These are phyloP conservation scores for Myxozyma mucilagina DNA, from an alignment of 805 yeast species.

Conservation along the genomic window DNA sequence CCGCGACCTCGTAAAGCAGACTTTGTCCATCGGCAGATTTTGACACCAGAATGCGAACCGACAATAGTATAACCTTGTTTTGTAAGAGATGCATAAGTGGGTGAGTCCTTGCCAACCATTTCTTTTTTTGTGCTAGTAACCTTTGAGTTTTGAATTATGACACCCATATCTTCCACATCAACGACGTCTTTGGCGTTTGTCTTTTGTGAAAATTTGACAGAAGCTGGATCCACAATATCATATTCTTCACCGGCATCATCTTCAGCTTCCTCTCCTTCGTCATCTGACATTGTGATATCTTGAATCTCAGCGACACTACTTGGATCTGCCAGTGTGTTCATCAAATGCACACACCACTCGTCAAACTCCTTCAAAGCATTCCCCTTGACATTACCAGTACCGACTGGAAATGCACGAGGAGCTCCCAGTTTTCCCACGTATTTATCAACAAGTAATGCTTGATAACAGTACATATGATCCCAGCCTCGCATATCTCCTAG, in stretches of 20 bases:
- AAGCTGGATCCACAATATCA: slow-evolving; percentile 15
- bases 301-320: slow-evolving; percentile 57
- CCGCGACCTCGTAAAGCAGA: slow-evolving; percentile 93
- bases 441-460: slow-evolving; percentile 71
- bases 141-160: slow-evolving; percentile 45
- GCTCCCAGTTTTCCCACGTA: slow-evolving; percentile 83
- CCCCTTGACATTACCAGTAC: slow-evolving; percentile 76
- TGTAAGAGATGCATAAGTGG: slow-evolving; percentile 82
- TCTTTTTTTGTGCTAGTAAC: slow-evolving; percentile 50
- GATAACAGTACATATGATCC: slow-evolving; percentile 84
- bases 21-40: slow-evolving; percentile 94
- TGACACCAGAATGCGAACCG: slow-evolving; percentile 93
- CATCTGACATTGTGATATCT: slow-evolving; percentile 60
- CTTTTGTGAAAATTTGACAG: slow-evolving; percentile 28
- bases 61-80: slow-evolving; percentile 93
- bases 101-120: slow-evolving; percentile 89
- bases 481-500: slow-evolving; percentile 86
- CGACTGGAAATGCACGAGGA: slow-evolving; percentile 77
- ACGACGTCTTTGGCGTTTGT: slow-evolving; percentile 52
- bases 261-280: slow-evolving; percentile 47
- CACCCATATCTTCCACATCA: slow-evolving; percentile 89
- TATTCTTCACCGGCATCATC: slow-evolving; percentile 35
- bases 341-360: slow-evolving; percentile 67
- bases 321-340: slow-evolving; percentile 61
- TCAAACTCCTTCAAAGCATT: slow-evolving; percentile 55